Evolutionary conservation across 495 filamentous ascomycete genomes (phyloP).

Genomic region (Xylaria palmicola): DNA sequence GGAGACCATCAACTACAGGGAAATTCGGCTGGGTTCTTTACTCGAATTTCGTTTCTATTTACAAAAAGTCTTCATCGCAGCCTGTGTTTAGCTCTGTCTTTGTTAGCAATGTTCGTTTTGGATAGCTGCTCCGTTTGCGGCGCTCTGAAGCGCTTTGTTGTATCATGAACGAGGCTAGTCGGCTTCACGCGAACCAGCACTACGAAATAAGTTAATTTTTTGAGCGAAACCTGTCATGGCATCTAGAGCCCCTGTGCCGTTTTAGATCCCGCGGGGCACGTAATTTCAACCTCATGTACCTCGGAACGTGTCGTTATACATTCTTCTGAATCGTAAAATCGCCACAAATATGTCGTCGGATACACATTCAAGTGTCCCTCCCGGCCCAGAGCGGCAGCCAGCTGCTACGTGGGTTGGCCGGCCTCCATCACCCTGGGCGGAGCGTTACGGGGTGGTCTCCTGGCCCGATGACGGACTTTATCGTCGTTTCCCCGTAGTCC

Average conservation of each 20-base stretch:
- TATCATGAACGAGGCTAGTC: background rate
- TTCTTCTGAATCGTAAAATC: no score
- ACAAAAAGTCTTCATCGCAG: no score
- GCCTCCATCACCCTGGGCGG: constrained; percentile 7
- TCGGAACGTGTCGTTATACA: no score
- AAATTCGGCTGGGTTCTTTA: no score
- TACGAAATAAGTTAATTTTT: background rate
- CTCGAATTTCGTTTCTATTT: no score
- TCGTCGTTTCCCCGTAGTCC: background rate
- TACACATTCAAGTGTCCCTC: no score
- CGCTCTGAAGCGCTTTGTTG: constrained; percentile 12
- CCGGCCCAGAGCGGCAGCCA: background rate
- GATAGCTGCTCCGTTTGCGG: constrained; percentile 6
- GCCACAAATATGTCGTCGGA: no score
- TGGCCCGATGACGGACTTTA: background rate
- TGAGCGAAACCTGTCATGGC: background rate
- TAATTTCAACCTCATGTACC: no score
- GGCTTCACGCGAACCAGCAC: background rate
- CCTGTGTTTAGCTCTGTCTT: constrained; percentile 2
- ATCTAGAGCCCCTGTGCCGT: background rate
- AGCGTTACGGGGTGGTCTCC: background rate
- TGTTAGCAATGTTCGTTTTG: background rate
- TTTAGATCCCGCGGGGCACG: no score
- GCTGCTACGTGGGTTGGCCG: background rate
- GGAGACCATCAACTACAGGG: no score